These are phyloP conservation scores for Gossypium gossypioides DNA, from an alignment of 441 rosid genomes.

Conservation along the genomic window DNA sequence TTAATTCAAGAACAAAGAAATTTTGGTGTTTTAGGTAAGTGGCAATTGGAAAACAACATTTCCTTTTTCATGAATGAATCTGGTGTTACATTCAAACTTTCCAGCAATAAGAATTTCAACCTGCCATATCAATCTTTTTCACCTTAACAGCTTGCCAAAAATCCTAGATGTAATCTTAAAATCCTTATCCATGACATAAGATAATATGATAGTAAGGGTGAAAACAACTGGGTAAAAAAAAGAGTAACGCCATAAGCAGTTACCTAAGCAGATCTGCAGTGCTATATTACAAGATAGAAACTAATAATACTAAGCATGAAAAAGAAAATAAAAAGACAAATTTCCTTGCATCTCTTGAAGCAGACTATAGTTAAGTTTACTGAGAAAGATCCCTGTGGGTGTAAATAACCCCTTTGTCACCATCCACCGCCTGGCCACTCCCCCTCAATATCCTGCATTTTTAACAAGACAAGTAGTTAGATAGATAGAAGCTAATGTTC, in stretches of 20 bases:
- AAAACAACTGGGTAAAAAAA: not conserved
- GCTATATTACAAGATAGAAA: not conserved
- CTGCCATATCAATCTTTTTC: not conserved
- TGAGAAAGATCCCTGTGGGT: slow-evolving; percentile 21
- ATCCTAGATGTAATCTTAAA: not conserved
- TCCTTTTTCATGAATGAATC: not conserved
- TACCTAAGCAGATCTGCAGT: not conserved
- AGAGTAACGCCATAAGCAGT: not conserved
- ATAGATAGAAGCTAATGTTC: not conserved
- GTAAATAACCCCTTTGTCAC: slow-evolving; percentile 31
- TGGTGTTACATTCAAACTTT: not conserved
- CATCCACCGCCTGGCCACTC: slow-evolving; percentile 41
- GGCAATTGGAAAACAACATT: not conserved
- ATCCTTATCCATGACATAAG: not conserved
- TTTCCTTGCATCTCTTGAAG: not conserved
- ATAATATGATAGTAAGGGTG: not conserved
- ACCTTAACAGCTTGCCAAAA: not conserved
- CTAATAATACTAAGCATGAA: not conserved
- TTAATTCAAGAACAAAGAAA: not conserved
- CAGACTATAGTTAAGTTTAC: slow-evolving; percentile 1
- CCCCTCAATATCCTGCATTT: slow-evolving; percentile 34
- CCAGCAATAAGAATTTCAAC: not conserved
- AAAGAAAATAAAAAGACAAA: not conserved
- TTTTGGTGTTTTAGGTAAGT: not conserved
- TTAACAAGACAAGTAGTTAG: not conserved